Evolutionary conservation across 768 basidiomycete species (phyloP).

Genomic region (Naganishia antarctica): DNA sequence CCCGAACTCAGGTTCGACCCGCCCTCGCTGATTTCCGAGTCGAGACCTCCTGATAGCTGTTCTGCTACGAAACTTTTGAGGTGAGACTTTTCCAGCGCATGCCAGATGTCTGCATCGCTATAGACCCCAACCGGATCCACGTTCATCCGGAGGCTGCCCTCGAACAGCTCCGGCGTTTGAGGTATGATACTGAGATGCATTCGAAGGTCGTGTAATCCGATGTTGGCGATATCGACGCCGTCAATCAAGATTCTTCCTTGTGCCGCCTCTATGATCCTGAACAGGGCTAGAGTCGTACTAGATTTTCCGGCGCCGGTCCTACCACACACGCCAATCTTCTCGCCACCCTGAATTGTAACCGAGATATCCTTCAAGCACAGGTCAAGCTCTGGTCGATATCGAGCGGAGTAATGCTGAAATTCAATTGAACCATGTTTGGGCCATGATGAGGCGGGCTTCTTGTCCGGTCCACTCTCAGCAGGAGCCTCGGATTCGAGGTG

Average conservation of each 20-base stretch:
- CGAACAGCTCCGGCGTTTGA: slow-evolving; percentile 57
- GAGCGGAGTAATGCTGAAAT: slow-evolving; percentile 47
- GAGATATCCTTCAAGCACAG: slow-evolving; percentile 45
- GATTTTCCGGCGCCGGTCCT: slow-evolving; percentile 49
- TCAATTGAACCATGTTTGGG: slow-evolving; percentile 40
- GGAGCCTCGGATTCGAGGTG: slow-evolving; percentile 45
- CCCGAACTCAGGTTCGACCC: slow-evolving; percentile 73
- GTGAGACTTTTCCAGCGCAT: slow-evolving; percentile 64
- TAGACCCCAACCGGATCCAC: slow-evolving; percentile 77
- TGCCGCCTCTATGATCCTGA: slow-evolving; percentile 59
- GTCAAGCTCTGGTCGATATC: slow-evolving; percentile 48
- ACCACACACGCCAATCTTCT: slow-evolving; percentile 44
- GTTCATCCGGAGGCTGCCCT: slow-evolving; percentile 58
- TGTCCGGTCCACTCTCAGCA: slow-evolving; percentile 39
- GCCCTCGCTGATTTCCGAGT: slow-evolving; percentile 44
- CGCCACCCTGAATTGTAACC: slow-evolving; percentile 46
- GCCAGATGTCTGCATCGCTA: slow-evolving; percentile 79
- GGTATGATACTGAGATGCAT: slow-evolving; percentile 55
- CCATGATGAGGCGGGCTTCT: slow-evolving; percentile 39
- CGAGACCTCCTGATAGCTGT: slow-evolving; percentile 42
- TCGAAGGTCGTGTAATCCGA: slow-evolving; percentile 77
- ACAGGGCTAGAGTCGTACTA: slow-evolving; percentile 47
- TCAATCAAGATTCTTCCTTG: slow-evolving; percentile 75
- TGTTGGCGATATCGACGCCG: slow-evolving; percentile 76
- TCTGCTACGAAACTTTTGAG: slow-evolving; percentile 48